Evolutionary conservation across 331 rosid species (phyloP).

Genomic region (Arachis monticola): DNA sequence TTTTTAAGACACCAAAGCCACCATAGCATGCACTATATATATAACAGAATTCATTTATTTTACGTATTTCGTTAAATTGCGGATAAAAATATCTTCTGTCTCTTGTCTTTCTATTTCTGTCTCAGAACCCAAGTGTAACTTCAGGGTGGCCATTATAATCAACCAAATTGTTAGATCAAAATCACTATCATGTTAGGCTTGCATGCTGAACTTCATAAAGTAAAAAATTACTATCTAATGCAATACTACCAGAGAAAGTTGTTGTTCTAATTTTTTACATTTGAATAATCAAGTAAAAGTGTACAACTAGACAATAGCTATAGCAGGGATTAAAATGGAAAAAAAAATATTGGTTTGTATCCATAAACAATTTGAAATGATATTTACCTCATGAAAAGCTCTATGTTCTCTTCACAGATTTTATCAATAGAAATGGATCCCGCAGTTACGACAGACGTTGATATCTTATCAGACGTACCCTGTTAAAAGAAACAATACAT

Average conservation of each 20-base stretch:
- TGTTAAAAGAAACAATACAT: constrained; percentile 39
- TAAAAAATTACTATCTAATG: constrained; percentile 2
- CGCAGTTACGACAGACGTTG: constrained; percentile 27
- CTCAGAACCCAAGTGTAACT: background rate
- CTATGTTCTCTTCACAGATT: constrained; percentile 78
- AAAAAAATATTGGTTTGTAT: constrained; percentile 4
- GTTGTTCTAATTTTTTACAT: constrained; percentile 11
- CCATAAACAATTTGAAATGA: constrained; percentile 12
- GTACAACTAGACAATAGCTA: constrained; percentile 5
- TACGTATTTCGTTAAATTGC: too few relatives aligned
- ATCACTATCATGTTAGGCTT: constrained; percentile 10
- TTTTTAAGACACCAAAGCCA: too few relatives aligned
- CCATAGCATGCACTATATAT: too few relatives aligned
- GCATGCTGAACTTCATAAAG: constrained; percentile 3
- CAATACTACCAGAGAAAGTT: constrained; percentile 2
- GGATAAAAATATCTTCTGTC: too few relatives aligned
- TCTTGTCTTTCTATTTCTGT: too few relatives aligned
- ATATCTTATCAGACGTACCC: constrained; percentile 11
- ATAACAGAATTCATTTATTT: too few relatives aligned
- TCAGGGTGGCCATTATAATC: background rate
- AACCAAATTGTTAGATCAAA: background rate
- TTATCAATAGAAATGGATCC: constrained; percentile 48
- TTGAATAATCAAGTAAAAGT: background rate
- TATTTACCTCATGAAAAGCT: constrained; percentile 75
- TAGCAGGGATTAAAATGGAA: constrained; percentile 22